Base-by-base conservation (phyloP, 2,329 filamentous ascomycete genomes). In the Cladophialophora yegresii region DNA sequence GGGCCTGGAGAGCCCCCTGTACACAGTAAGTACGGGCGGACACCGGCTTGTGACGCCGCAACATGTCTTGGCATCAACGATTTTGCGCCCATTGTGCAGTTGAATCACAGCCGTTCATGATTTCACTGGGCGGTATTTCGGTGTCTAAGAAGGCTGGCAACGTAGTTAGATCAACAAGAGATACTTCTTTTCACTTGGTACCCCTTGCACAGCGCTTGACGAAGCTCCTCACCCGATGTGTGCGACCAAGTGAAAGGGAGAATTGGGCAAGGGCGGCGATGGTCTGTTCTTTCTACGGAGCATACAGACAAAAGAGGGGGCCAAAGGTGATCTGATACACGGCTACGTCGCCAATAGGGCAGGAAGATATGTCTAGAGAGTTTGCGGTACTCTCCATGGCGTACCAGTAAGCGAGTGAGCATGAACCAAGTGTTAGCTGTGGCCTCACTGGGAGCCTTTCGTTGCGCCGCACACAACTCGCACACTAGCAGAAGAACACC, bases 401-500 rank as follows among this genome's bases (percentile, higher is more conserved):
- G 47, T 28, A 28, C 26, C 26, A 28, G 26, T 59, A 59, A 59
- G 45, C 57, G 57, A 59, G 45, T 59, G 57, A 59, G 45, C 43
- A 59, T 26, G 20, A 26, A 13, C 20, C 23, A 50, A 13, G 8
- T 12, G 47, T 16, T 9, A 50, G 40, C 45, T n/a, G 47, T 43
- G 30, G 45, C 40, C 23, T 49, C 49, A 58, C 26, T 10, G 40
- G 45, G 36, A 58, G 36, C 45, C 23, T 22, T 22, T 49, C 7
- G 55, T 33, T 43, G 40, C 45, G 40, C 13, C 30, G 10, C 45
- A 20, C 55, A 62, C 61, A 61, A 54, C 55, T 57, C 56, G 23
- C 60, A 45, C 63, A 55, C 56, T 64, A 50, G 60, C 56, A 23
- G 49, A 50, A 49, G 32, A 49, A 30, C 26, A 50, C 32, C 32